Base-by-base conservation (phyloP, 306 rosid genomes). In the Cicer bijugum region DNA sequence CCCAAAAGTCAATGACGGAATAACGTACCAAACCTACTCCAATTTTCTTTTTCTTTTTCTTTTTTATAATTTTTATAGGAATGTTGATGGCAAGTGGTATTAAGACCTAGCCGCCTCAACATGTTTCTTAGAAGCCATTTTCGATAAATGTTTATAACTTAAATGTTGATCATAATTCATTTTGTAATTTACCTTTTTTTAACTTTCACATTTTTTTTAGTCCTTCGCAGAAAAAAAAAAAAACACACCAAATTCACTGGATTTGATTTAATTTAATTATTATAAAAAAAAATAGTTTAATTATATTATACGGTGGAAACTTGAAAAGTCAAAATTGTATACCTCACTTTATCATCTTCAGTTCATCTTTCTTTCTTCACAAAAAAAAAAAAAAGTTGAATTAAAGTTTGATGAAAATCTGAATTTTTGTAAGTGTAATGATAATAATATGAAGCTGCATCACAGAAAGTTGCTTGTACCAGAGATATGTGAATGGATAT, bases 391-490 rank as follows among this genome's bases (percentile, higher is more conserved):
- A 28, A 28, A 28, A 28, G n/a, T 43, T n/a, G 8, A 5, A 6
- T 48, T 15, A 59, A 14, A 46, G n/a, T 44, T 44, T 23, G 71
- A 6, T 38, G 63, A 52, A 11, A n/a, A 52, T 9, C 66, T 47
- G 12, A 44, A 42, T 85, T 40, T 7, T 9, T 2, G 9, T 12
- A 47, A 47, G 8, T 58, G 16, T 58, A 12, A 58, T 23, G 64
- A 48, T 6, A n/a, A 58, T 28, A 58, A 58, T n/a, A 90, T 90
- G 96, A 80, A 15, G 7, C 16, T 68, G 2, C 84, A 6, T 33
- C 79, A 71, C 68, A 59, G 86, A 70, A 85, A 80, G 47, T 20
- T 86, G 55, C 0, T 38, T 28, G 35, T 28, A 0, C 20, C 33
- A 75, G 9, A 65, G 59, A 2, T 71, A 35, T 71, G 77, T 1